Evolutionary conservation across 768 basidiomycete species (phyloP), one percentile per base, ranked within the genome.

Genomic region (Boletus huronensis): DNA sequence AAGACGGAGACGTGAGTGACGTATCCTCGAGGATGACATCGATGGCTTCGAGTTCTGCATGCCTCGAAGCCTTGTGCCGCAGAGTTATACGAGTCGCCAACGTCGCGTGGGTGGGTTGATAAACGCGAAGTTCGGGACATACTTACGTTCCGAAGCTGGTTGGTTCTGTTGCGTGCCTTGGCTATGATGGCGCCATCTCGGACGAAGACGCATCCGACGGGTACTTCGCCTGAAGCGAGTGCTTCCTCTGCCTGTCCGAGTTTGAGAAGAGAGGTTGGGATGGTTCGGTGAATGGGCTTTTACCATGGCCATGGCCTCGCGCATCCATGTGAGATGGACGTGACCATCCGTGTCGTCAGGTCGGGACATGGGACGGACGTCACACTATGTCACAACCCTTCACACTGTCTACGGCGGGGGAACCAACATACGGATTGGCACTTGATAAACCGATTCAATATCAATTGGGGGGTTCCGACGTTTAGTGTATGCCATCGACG

Each of bases 11-110:
- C 8, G 88, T 87, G 58, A 88, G 79, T 16, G 64, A 50, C 50
- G 73, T 72, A 66, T 87, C 79, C 0, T 83, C 75, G 13, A 98
- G 74, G 60, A 99, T 92, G 63, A 79, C 77, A 67, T 97, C 93
- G 62, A 98, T 93, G 2, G 96, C 95, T 70, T 97, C 97, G 23
- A 99, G 83, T 72, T 99, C 97, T 35, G 97, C 96, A 64, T 99
- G 97, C 48, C 96, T 81, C 10, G 96, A 98, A 1, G 94, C 95
- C 95, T 98, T 97, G 29, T 39, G 61, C 10, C 41, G 48, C 32
- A 32, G 19, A 41, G 14, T n/a, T n/a, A 11, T 26, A 26, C 53
- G 26, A 45, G 16, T 57, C 51, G 41, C 43, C 38, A 11, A 29
- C 40, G 36, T n/a, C 19, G 16, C 17, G 29, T 19, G n/a, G 8